Evolutionary conservation across 2,329 filamentous ascomycete genomes (phyloP), one percentile per base, ranked within the genome.

Genomic region (Calonectria pseudoreteaudii): DNA sequence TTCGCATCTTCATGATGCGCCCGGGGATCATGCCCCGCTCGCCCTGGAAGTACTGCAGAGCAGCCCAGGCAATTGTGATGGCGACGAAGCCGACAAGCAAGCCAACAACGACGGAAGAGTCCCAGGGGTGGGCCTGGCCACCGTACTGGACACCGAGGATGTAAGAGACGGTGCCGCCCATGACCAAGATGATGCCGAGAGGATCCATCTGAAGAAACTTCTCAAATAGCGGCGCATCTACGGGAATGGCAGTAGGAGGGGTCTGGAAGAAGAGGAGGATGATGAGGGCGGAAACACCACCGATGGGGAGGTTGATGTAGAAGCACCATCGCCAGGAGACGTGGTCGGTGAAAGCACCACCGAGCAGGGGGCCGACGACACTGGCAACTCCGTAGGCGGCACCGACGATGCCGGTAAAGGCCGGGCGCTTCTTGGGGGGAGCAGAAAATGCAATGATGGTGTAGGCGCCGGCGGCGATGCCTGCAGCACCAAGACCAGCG

Each of bases 151-250:
- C 81, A 23, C 87, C 87, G 4, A 89, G 83, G 65, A 89, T 82
- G 75, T 86, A 84, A 76, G 82, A 80, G 79, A 89, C 76, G 81
- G 85, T 81, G 78, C 83, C 80, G 75, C 82, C 82, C 85, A 90
- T 86, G 53, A 90, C 80, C 44, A 89, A 77, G 26, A 85, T 79
- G 7, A 85, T 83, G 2, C 88, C 88, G 2, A 86, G 72, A 5
- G 86, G 82, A 74, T 90, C 89, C 82, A 90, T 86, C 75, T 89
- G 87, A 0, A 85, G 80, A 23, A 89, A 67, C 81, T 89, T 88
- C 76, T 89, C 86, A 8, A 80, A 77, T 8, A 87, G 76, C 2
- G 85, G 76, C 2, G 85, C 82, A 71, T 83, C 65, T 28, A 78
- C 80, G 2, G 86, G 86, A 0, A 85, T 79, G 23, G 85, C 86